Base-by-base conservation (phyloP, 176 grass and related monocot genomes). In the Eleusine indica region DNA sequence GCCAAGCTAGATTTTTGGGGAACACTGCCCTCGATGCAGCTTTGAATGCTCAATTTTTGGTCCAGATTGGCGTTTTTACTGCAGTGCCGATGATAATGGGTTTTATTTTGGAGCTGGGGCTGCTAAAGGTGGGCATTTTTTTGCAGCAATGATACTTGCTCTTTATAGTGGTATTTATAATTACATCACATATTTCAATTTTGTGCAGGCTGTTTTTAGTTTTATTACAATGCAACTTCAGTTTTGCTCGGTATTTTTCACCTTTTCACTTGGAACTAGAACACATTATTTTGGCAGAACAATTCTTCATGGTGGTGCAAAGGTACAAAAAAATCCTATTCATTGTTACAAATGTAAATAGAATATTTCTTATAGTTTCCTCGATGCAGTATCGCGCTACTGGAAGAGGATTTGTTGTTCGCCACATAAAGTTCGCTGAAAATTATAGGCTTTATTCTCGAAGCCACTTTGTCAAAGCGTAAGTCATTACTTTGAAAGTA, bases 381-480 rank as follows among this genome's bases (percentile, higher is more conserved):
- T 68, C 18, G 86, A 68, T 70, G 64, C 95, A 98, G 95, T 98
- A 98, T 89, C 90, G 46, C 71, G 92, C 92, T 82, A 98, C 95
- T 49, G 95, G 95, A 73, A 88, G 95, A 90, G 95, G 95, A 9
- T 98, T 98, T 92, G 95, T 98, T 90, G 95, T 98, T 53, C 90
- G 84, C 3, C 95, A 98, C 42, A 98, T 98, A 65, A 93, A 93
- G 53, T 98, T 98, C 17, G 95, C 95, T 74, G 95, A 98, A 70
- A 98, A 98, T 88, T 98, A 98, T 78, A 88, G 95, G 18, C 86
- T 98, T 21, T 98, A 93, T 86, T 94, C 95, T 73, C 86, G 95
- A 81, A 98, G 95, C 76, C 95, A 98, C 82, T 98, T 98, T 90
- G 95, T 98, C 15, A 98, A 98, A 89, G 95, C 92, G 95, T 98